These are phyloP conservation scores for Cenchrus americanus DNA, from an alignment of 176 grass and related monocot species.

Conservation along the genomic window DNA sequence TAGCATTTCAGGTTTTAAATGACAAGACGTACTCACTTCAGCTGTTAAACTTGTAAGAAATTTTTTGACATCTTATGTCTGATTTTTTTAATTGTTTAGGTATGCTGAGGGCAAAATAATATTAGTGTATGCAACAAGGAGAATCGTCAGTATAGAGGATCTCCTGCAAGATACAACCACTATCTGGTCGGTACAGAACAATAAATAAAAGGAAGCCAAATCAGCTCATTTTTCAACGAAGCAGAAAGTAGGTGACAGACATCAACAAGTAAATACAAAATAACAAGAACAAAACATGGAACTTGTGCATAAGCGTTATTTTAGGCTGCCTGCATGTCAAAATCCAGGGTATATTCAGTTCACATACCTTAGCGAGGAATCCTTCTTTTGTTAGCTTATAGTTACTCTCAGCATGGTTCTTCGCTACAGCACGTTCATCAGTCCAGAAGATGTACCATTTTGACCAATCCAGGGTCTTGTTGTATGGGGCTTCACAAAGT, in stretches of 20 bases:
- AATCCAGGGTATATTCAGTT: constrained; percentile 19
- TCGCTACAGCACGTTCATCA: constrained; percentile 91
- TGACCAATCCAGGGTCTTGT: constrained; percentile 95
- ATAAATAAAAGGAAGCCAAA: constrained; percentile 24
- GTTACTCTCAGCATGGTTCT: constrained; percentile 95
- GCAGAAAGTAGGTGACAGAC: constrained; percentile 4
- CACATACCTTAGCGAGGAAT: constrained; percentile 89
- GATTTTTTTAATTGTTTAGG: not conserved
- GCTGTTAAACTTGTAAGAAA: not conserved
- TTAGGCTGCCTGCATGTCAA: not conserved
- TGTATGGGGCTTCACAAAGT: constrained; percentile 93
- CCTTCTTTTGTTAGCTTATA: constrained; percentile 87
- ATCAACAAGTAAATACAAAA: not conserved
- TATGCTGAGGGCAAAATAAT: constrained; percentile 2
- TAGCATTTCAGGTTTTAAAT: not conserved
- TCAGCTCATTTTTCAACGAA: constrained; percentile 18
- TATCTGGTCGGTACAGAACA: constrained; percentile 30
- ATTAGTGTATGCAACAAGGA: constrained; percentile 8
- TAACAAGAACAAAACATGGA: not conserved
- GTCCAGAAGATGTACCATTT: constrained; percentile 98
- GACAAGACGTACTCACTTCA: constrained; percentile 1
- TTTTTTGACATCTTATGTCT: too few relatives aligned
- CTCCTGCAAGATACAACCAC: constrained; percentile 42
- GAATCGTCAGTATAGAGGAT: constrained; percentile 19
- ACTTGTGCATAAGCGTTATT: not conserved